A percentile compares a stretch with the other conserved stretches of the same genome.
Evolutionary conservation across 2,329 filamentous ascomycete genomes (phyloP).

Genomic region (Cucurbitaria berberidis): DNA sequence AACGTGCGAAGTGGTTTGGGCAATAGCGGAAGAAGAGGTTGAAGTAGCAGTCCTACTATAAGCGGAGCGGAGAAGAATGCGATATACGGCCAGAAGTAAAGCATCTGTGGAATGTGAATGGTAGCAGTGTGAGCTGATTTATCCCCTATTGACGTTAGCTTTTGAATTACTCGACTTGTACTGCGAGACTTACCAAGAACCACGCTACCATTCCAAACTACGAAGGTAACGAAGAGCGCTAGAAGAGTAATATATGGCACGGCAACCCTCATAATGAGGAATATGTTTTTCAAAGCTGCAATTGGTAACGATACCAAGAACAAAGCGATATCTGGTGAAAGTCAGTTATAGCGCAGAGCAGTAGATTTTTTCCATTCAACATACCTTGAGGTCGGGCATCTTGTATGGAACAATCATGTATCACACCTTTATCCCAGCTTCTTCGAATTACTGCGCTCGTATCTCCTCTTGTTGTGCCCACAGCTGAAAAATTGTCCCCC

Average conservation of each 20-base stretch:
- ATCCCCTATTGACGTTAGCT: slow-evolving; percentile 66
- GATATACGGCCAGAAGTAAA: slow-evolving; percentile 93
- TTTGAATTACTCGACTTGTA: background rate
- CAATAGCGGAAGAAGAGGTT: slow-evolving; percentile 37
- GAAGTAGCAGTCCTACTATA: slow-evolving; percentile 63
- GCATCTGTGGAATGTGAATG: slow-evolving; percentile 86
- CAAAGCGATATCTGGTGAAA: slow-evolving; percentile 28
- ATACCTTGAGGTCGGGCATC: slow-evolving; percentile 35
- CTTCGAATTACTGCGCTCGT: slow-evolving; percentile 10
- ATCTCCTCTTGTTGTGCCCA: background rate
- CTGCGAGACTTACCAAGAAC: slow-evolving; percentile 73
- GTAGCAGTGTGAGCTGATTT: slow-evolving; percentile 94
- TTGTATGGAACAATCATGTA: slow-evolving; percentile 32
- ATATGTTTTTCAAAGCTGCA: slow-evolving; percentile 57
- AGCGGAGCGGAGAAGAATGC: slow-evolving; percentile 88
- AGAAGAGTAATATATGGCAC: slow-evolving; percentile 68
- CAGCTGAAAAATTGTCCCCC: slow-evolving; percentile 5
- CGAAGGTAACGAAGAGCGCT: slow-evolving; percentile 72
- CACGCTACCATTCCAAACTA: slow-evolving; percentile 87
- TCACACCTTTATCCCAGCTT: slow-evolving; percentile 29
- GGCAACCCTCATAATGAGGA: slow-evolving; percentile 48
- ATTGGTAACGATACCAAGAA: slow-evolving; percentile 66
- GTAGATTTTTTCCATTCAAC: background rate
- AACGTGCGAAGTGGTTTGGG: slow-evolving; percentile 19
- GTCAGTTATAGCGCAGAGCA: slow-evolving; percentile 5